Evolutionary conservation across 805 yeast genomes (phyloP).

Genomic region (Maudiozyma bulderi): DNA sequence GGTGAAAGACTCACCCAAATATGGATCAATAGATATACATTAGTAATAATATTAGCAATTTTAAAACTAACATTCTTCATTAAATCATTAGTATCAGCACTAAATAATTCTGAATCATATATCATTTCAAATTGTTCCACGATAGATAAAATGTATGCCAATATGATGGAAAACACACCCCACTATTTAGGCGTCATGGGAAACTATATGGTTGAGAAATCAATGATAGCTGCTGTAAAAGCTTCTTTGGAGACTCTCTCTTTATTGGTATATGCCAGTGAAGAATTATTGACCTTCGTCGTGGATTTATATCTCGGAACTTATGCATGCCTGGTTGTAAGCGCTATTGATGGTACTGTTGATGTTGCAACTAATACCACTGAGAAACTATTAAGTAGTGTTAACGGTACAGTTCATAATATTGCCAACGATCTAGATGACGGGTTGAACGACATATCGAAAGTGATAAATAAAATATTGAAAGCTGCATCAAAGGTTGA

Average conservation of each 20-base stretch:
- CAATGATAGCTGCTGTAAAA: constrained; percentile 40
- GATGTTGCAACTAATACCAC: constrained; percentile 68
- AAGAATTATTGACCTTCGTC: constrained; percentile 50
- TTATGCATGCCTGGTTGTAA: constrained; percentile 68
- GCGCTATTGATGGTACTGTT: constrained; percentile 64
- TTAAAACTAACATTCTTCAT: constrained; percentile 54
- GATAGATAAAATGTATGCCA: constrained; percentile 32
- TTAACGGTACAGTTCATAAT: constrained; percentile 48
- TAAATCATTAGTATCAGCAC: constrained; percentile 34
- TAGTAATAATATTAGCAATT: constrained; percentile 44
- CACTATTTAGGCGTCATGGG: constrained; percentile 47
- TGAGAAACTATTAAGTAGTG: constrained; percentile 46
- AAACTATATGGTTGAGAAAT: constrained; percentile 39
- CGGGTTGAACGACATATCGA: constrained; percentile 54
- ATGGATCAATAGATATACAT: constrained; percentile 57
- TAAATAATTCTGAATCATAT: constrained; percentile 33
- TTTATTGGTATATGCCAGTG: constrained; percentile 45
- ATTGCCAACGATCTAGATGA: constrained; percentile 54
- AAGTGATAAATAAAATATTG: constrained; percentile 46
- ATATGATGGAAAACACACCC: constrained; percentile 39
- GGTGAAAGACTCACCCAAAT: constrained; percentile 51
- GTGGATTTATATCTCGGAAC: constrained; percentile 77
- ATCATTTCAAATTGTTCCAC: constrained; percentile 38
- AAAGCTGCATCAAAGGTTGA: constrained; percentile 44
- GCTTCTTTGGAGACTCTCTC: constrained; percentile 37